phyloP scores from a whole-genome alignment of 257 asterid genomes.

The Solanum pennellii region DNA sequence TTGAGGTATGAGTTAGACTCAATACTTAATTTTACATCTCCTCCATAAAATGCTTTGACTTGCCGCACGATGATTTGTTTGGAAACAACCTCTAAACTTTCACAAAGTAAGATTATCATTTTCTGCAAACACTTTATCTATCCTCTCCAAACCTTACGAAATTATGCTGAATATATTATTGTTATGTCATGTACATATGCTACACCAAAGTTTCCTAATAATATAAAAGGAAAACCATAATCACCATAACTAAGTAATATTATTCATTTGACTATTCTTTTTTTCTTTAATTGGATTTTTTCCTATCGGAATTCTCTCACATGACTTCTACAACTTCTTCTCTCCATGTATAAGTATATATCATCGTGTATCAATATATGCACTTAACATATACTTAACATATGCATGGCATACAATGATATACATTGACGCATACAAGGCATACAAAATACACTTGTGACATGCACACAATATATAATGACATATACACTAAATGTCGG shows the following conservation, averaged over 20 bases:
- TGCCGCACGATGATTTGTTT: no score
- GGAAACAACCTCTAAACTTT: no score
- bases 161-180: no score
- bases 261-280: not conserved
- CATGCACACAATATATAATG: not conserved
- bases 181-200: not conserved
- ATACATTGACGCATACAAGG: not conserved
- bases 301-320: not conserved
- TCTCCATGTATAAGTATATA: not conserved
- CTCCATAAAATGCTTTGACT: no score
- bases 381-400: not conserved
- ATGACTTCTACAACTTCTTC: not conserved
- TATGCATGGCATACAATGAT: not conserved
- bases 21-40: not conserved
- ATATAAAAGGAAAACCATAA: not conserved
- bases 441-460: not conserved
- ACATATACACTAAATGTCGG: not conserved
- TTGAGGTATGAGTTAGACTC: not conserved
- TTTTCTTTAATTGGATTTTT: not conserved
- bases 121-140: not conserved
- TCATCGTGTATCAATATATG: not conserved
- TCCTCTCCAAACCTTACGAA: no score
- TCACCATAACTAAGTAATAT: not conserved
- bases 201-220: not conserved
- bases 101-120: no score